Conservation (phyloP, 2,329 filamentous ascomycete genomes). For the Trichoderma brevicompactum region DNA sequence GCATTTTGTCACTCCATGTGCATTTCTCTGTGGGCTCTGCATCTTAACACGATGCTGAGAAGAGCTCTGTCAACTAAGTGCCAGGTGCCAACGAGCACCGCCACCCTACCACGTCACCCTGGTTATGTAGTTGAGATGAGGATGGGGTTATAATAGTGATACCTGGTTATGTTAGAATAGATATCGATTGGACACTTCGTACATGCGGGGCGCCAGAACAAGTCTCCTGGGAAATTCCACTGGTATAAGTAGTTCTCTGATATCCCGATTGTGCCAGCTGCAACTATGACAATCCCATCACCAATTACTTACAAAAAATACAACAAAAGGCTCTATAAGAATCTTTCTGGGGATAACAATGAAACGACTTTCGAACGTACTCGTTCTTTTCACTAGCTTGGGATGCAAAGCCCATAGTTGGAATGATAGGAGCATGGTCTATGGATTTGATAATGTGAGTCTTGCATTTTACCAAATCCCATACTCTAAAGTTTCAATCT, state of each 20-base stretch:
- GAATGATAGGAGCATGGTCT: not conserved
- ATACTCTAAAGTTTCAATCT: not conserved
- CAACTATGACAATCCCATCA: not conserved
- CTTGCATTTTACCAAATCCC: not conserved
- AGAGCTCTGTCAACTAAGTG: not conserved
- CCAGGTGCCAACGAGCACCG: not conserved
- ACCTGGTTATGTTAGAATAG: not conserved
- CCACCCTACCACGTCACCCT: not conserved
- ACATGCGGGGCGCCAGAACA: constrained; percentile 3
- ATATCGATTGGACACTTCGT: not conserved
- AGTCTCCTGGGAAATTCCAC: not conserved
- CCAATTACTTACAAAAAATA: not conserved
- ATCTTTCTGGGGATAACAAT: not conserved
- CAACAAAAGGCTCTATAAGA: not conserved
- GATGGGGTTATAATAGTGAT: not conserved
- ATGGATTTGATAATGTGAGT: constrained; percentile 15
- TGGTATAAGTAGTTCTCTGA: constrained; percentile 10
- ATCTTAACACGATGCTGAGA: not conserved
- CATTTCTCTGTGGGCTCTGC: not conserved
- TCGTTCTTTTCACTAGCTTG: not conserved
- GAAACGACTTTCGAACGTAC: not conserved
- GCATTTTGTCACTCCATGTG: not conserved
- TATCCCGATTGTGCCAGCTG: not conserved
- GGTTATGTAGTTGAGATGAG: not conserved
- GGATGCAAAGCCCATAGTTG: constrained; percentile 3